Percentiles rank a stretch among this genome's conserved stretches.
phyloP scores from a whole-genome alignment of 176 grass and related monocot species.

The Neostapfia colusana region DNA sequence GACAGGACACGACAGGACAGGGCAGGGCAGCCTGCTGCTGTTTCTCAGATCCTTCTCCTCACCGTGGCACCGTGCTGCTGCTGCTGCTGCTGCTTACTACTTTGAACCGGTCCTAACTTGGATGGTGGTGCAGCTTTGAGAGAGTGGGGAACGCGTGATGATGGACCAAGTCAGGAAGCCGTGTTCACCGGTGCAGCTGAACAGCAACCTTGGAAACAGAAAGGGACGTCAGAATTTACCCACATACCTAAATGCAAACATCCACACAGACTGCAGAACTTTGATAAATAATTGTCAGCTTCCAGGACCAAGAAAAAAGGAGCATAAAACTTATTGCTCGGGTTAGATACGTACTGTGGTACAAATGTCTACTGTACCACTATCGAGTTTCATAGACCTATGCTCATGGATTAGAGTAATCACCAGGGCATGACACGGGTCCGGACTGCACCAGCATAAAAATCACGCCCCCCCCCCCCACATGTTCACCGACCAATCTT shows the following conservation, averaged over 20 bases:
- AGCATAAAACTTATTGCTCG: background rate
- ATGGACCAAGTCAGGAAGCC: background rate
- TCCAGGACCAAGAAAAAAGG: background rate
- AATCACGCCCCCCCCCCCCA: conserved; percentile 54
- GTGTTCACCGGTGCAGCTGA: conserved; percentile 19
- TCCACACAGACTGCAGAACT: background rate
- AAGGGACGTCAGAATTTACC: background rate
- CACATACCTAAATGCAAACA: conserved; percentile 27
- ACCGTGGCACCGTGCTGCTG: no score
- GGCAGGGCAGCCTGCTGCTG: no score
- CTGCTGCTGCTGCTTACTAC: no score
- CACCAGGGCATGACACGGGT: conserved; percentile 21
- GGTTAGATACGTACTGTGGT: conserved; percentile 14
- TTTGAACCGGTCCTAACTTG: no score
- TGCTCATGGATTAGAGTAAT: conserved; percentile 30
- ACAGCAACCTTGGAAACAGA: background rate
- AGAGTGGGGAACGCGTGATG: background rate
- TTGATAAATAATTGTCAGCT: background rate
- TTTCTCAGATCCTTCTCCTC: no score
- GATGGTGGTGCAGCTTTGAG: no score
- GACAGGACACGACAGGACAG: no score
- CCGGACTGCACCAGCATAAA: conserved; percentile 41
- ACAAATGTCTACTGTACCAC: background rate
- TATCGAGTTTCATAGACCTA: conserved; percentile 21
- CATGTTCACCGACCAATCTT: conserved; percentile 44